These are phyloP conservation scores for Saccharomyces hybrid DNA, from an alignment of 1,139 yeast genomes.

Conservation along the genomic window DNA sequence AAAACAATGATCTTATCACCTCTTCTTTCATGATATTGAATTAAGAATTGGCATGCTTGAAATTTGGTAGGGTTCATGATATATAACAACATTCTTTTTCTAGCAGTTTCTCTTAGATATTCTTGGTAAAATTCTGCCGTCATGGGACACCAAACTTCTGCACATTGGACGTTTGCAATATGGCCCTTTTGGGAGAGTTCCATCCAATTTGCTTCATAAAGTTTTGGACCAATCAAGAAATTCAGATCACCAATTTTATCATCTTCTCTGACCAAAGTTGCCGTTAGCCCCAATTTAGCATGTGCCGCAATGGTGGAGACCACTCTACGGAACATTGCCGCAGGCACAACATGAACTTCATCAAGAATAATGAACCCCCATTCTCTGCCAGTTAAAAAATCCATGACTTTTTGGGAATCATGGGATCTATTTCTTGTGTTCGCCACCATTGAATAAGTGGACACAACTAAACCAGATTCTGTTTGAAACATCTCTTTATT, in stretches of 20 bases:
- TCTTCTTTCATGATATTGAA: slow-evolving; percentile 92
- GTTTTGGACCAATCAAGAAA: slow-evolving; percentile 94
- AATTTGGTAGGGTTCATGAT: slow-evolving; percentile 99
- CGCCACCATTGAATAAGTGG: slow-evolving; percentile 98
- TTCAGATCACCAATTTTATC: slow-evolving; percentile 96
- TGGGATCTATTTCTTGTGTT: slow-evolving; percentile 94
- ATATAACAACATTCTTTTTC: slow-evolving; percentile 88
- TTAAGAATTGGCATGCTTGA: slow-evolving; percentile 95
- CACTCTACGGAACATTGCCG: slow-evolving; percentile 97
- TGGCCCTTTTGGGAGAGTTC: slow-evolving; percentile 98
- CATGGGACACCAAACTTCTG: slow-evolving; percentile 99
- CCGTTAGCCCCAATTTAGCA: slow-evolving; percentile 93
- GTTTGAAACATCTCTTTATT: slow-evolving; percentile 94
- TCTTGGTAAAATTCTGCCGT: slow-evolving; percentile 97
- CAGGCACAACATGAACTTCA: slow-evolving; percentile 99
- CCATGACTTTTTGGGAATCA: slow-evolving; percentile 99
- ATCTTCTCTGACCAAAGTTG: slow-evolving; percentile 97
- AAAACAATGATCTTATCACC: slow-evolving; percentile 98
- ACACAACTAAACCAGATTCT: slow-evolving; percentile 92
- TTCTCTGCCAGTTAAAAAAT: slow-evolving; percentile 87
- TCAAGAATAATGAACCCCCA: slow-evolving; percentile 98
- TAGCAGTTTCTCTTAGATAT: slow-evolving; percentile 76
- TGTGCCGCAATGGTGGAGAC: slow-evolving; percentile 98
- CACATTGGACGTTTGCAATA: slow-evolving; percentile 98
- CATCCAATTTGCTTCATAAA: slow-evolving; percentile 99